Conservation (phyloP, 2,329 filamentous ascomycete genomes). For the Colletotrichum salicis region DNA sequence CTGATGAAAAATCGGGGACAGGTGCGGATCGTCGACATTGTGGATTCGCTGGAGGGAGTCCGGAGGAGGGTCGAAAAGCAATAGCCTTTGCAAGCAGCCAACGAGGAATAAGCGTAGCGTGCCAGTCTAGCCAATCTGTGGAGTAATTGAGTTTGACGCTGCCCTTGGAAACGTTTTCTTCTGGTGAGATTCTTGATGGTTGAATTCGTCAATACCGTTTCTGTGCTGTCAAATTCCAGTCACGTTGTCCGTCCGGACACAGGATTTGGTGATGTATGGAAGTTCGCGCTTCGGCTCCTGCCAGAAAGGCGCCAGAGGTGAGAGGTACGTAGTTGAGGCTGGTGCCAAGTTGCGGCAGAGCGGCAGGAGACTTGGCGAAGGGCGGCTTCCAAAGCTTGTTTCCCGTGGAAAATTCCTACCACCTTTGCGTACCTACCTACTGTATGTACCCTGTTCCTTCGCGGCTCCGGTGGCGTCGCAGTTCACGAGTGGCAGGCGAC, state of each 20-base stretch:
- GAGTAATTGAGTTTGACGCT: background rate
- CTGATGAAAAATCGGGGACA: background rate
- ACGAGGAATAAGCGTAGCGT: background rate
- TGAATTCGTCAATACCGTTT: background rate
- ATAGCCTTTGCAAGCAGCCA: background rate
- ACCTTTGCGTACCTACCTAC: background rate
- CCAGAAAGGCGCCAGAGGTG: background rate
- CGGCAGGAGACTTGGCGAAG: conserved; percentile 28
- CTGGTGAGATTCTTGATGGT: background rate
- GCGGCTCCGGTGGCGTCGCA: conserved; percentile 10
- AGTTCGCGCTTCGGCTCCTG: background rate
- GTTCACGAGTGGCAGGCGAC: background rate
- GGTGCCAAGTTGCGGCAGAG: conserved; percentile 30
- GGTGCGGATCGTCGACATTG: background rate
- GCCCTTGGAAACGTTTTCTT: background rate
- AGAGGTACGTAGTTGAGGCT: background rate
- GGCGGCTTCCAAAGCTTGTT: conserved; percentile 29
- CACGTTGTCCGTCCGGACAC: background rate
- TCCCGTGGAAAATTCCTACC: background rate
- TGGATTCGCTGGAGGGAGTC: conserved; percentile 23
- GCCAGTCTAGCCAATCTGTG: background rate
- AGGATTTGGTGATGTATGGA: background rate
- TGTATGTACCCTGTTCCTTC: no score
- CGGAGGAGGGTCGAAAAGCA: conserved; percentile 18
- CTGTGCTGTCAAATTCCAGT: background rate